Base-by-base conservation (phyloP, 2,329 filamentous ascomycete genomes). In the Hymenoscyphus fructigenus region DNA sequence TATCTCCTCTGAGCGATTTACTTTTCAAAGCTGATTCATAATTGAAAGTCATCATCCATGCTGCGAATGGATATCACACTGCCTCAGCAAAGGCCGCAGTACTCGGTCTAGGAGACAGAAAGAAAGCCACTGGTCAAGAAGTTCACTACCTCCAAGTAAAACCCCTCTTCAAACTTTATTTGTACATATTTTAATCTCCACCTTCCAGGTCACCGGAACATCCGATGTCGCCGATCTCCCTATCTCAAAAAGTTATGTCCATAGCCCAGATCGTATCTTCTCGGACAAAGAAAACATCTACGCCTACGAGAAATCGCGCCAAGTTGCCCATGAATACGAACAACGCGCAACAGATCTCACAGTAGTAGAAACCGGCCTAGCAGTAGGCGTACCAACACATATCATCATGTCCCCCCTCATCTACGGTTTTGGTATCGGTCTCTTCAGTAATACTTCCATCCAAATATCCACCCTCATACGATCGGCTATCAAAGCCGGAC, bases 391-490 rank as follows among this genome's bases (percentile, higher is more conserved):
- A 4, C 77, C 78, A 64, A 80, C 82, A 0, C 70, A 78, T 41
- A 75, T 82, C 44, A 74, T 85, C 61, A 83, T 82, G 77, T 73
- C 76, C 0, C 81, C 81, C 0, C 77, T 76, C 1, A 81, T 85
- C 57, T 85, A 80, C 68, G 82, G 83, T 20, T 61, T 69, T 0
- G 79, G 80, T 3, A 36, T 36, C 0, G 81, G 80, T 0, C 64
- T 75, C 0, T 81, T 80, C 69, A 78, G 82, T 59, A 73, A 65
- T 6, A 61, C 66, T 1, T 78, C 76, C 7, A 74, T 78, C 44
- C 78, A 82, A 65, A 74, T 81, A 15, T 78, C 78, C 2, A 67
- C 55, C 1, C 64, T 79, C 6, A 76, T 78, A 2, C 66, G 70
- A 6, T 65, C 68, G 1, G 75, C 76, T 0, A 59, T 78, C 2